Evolutionary conservation across 495 filamentous ascomycete genomes (phyloP).

Genomic region (Talaromyces wortmannii): DNA sequence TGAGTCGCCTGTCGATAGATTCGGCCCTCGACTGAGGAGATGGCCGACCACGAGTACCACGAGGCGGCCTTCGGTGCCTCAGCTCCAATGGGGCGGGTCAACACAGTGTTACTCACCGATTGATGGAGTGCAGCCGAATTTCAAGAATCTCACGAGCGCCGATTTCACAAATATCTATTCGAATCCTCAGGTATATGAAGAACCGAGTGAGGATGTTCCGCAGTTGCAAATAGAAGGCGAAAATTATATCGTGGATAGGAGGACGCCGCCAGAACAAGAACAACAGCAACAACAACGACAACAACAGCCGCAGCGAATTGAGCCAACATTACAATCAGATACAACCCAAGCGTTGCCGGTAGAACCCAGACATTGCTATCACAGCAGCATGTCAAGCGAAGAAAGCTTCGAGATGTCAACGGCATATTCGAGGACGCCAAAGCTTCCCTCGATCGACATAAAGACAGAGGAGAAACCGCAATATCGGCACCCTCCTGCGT

Average conservation of each 20-base stretch:
- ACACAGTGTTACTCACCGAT: background rate
- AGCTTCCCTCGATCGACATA: background rate
- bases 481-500: slow-evolving; percentile 34
- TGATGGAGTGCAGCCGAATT: background rate
- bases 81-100: background rate
- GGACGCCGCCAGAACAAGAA: background rate
- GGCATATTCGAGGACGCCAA: background rate
- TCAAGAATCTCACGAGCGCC: background rate
- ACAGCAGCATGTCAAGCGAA: background rate
- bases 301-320: background rate
- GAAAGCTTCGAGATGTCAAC: background rate
- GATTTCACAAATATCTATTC: background rate
- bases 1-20: background rate
- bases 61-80: background rate
- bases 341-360: background rate
- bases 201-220: background rate
- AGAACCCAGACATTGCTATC: background rate
- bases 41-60: background rate
- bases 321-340: background rate
- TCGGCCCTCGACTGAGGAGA: background rate
- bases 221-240: background rate
- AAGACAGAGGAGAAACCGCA: background rate
- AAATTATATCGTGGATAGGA: background rate
- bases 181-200: background rate
- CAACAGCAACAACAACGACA: background rate